phyloP scores from a whole-genome alignment of 2,329 filamentous ascomycete genomes.

The Arthrobotrys sphaeroides region DNA sequence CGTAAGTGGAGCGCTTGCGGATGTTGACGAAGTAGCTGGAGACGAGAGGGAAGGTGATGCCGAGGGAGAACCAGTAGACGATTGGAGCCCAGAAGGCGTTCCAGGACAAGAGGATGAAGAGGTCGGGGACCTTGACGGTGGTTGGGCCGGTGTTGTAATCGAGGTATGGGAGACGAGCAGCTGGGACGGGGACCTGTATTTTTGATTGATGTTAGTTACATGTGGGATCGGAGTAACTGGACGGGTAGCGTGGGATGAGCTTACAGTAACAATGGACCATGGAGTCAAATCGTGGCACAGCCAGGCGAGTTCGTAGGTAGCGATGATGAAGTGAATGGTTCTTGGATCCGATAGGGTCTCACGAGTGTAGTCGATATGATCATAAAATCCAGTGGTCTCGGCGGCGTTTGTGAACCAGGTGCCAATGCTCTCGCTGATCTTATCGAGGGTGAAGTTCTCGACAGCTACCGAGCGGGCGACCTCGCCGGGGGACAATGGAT shows the following conservation, averaged over 20 bases:
- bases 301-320: conserved; percentile 46
- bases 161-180: conserved; percentile 17
- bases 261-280: conserved; percentile 48
- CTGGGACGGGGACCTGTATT: conserved; percentile 31
- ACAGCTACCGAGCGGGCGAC: conserved; percentile 43
- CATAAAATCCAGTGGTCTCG: conserved; percentile 47
- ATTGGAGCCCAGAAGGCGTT: conserved; percentile 40
- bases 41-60: conserved; percentile 39
- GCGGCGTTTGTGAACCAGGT: conserved; percentile 43
- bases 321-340: conserved; percentile 42
- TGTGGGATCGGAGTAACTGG: background rate
- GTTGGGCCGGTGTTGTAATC: conserved; percentile 40
- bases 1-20: conserved; percentile 60
- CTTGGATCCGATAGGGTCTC: conserved; percentile 44
- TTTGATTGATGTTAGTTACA: background rate
- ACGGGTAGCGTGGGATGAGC: no score
- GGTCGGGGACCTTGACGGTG: conserved; percentile 38
- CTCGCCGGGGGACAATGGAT: conserved; percentile 36
- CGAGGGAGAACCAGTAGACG: conserved; percentile 51
- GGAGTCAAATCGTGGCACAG: conserved; percentile 42
- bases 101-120: conserved; percentile 47
- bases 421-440: conserved; percentile 28
- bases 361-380: conserved; percentile 46
- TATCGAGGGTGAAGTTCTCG: conserved; percentile 39
- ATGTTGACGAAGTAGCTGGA: conserved; percentile 51